Conservation (phyloP, 345 rosid genomes). For the Erucastrum elatum region DNA sequence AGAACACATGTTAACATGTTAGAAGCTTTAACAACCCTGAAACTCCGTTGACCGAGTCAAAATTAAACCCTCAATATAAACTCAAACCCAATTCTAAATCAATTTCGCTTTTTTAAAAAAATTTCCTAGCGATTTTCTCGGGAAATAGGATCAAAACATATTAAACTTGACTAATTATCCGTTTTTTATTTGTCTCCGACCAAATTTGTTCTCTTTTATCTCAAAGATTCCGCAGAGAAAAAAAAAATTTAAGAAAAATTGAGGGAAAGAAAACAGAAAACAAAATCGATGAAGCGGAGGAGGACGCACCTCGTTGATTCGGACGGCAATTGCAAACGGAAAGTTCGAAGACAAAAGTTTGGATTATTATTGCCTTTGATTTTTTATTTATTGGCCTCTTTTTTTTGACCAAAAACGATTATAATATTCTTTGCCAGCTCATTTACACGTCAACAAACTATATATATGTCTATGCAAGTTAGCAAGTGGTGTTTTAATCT, state of each 20-base stretch:
- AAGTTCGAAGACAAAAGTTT: slow-evolving; percentile 6
- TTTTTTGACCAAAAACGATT: slow-evolving; percentile 7
- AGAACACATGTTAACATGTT: background rate
- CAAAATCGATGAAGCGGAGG: slow-evolving; percentile 9
- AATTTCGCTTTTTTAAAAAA: background rate
- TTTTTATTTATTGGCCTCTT: slow-evolving; percentile 13
- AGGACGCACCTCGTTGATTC: slow-evolving; percentile 30
- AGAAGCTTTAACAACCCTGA: background rate
- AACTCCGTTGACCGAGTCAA: background rate
- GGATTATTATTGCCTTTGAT: slow-evolving; percentile 8
- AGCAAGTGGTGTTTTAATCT: slow-evolving; percentile 24
- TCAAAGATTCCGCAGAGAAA: background rate
- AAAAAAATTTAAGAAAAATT: background rate
- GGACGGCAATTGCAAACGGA: slow-evolving; percentile 27
- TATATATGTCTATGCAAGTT: background rate
- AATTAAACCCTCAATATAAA: background rate
- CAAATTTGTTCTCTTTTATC: background rate
- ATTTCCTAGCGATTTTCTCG: slow-evolving; percentile 5
- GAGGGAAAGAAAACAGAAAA: background rate
- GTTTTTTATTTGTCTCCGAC: background rate
- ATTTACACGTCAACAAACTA: slow-evolving; percentile 30
- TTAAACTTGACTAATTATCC: background rate
- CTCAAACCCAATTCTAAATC: slow-evolving; percentile 1
- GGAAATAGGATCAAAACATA: background rate
- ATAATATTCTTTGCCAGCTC: slow-evolving; percentile 35